These are phyloP conservation scores for Neofusicoccum sp. DNA, from an alignment of 2,329 filamentous ascomycete genomes.

Conservation along the genomic window DNA sequence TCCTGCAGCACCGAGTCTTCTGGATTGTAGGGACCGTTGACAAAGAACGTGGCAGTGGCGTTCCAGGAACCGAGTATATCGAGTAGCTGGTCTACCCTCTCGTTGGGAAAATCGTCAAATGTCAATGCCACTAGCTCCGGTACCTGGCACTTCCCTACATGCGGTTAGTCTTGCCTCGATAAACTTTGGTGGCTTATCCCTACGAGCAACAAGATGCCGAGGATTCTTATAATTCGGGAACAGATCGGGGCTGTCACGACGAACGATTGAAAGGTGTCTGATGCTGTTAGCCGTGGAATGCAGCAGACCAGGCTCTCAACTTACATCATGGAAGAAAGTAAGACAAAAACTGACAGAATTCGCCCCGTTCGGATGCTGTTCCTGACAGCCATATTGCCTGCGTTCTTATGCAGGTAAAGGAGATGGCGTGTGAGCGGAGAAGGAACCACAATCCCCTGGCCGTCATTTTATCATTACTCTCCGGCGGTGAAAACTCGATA, in stretches of 20 bases:
- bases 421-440: no score
- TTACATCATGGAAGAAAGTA: background rate
- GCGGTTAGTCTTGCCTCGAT: background rate
- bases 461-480: no score
- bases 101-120: background rate
- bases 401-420: no score
- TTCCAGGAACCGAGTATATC: background rate
- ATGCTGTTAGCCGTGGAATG: background rate
- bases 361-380: background rate
- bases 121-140: background rate
- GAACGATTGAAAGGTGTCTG: background rate
- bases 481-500: no score
- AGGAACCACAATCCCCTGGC: no score
- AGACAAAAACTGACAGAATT: background rate
- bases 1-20: background rate
- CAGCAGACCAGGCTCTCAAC: background rate
- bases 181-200: background rate
- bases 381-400: background rate
- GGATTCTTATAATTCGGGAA: background rate
- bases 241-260: background rate
- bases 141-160: background rate
- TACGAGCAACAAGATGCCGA: background rate
- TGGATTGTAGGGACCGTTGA: conserved; percentile 1
- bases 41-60: background rate
- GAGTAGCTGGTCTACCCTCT: background rate